These are phyloP conservation scores for Scedosporium dehoogii DNA, from an alignment of 2,329 filamentous ascomycete species.

Conservation along the genomic window DNA sequence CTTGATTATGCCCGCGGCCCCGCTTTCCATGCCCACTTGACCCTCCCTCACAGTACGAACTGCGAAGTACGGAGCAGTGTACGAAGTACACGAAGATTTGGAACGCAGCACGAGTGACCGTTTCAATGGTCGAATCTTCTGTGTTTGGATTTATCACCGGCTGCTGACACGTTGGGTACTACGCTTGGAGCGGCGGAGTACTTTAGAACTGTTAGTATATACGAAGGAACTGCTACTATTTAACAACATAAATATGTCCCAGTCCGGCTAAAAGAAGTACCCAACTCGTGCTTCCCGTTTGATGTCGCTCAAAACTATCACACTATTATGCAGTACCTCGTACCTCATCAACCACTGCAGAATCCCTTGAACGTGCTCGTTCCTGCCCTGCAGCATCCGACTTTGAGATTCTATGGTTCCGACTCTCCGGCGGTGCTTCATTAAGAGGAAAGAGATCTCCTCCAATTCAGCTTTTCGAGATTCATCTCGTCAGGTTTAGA, in stretches of 20 bases:
- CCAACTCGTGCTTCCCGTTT: background rate
- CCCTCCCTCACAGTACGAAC: background rate
- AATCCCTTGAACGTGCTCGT: background rate
- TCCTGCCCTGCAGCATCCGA: background rate
- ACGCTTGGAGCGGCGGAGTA: background rate
- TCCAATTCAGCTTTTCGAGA: background rate
- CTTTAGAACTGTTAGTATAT: background rate
- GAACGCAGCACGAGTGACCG: background rate
- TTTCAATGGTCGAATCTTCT: background rate
- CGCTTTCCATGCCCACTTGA: background rate
- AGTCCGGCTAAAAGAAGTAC: background rate
- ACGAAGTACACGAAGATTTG: too few species aligned
- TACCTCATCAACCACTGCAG: background rate
- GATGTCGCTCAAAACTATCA: background rate
- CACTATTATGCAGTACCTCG: background rate
- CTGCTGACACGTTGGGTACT: background rate
- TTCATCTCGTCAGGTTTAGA: background rate
- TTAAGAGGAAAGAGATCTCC: background rate
- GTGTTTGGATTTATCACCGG: background rate
- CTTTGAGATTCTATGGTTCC: background rate
- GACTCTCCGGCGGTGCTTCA: background rate
- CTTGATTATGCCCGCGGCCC: background rate
- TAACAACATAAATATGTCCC: background rate
- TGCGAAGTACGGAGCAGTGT: too few species aligned
- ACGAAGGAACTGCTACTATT: background rate